These are phyloP conservation scores for Rhodotorula taiwanensis DNA, from an alignment of 768 basidiomycete genomes.

Conservation along the genomic window DNA sequence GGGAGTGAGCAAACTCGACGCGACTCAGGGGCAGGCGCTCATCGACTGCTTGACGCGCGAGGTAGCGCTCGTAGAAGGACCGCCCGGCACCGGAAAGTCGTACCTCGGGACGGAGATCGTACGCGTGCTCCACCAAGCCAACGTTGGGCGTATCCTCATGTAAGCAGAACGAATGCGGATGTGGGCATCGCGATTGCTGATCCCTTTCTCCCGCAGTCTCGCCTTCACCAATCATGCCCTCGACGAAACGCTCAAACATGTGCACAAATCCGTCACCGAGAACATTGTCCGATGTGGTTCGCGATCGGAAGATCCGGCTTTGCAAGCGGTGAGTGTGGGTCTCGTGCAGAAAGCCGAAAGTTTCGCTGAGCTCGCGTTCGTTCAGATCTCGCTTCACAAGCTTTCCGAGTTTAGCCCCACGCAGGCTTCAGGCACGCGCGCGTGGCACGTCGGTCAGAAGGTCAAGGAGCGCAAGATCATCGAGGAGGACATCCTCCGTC, in stretches of 20 bases:
- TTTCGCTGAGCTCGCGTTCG: too few species aligned
- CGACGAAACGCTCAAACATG: conserved; percentile 61
- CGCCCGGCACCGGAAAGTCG: conserved; percentile 73
- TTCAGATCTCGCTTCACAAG: too few species aligned
- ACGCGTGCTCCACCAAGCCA: conserved; percentile 56
- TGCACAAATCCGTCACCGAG: conserved; percentile 61
- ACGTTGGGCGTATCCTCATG: conserved; percentile 51
- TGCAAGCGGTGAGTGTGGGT: too few species aligned
- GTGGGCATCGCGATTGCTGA: too few species aligned
- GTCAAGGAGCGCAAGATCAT: conserved; percentile 40
- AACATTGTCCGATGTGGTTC: conserved; percentile 64
- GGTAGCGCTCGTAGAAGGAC: conserved; percentile 65
- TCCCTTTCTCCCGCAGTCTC: too few species aligned
- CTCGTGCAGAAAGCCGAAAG: too few species aligned
- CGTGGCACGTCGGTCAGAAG: too few species aligned
- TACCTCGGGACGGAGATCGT: conserved; percentile 54
- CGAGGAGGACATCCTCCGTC: conserved; percentile 42
- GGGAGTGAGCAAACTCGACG: conserved; percentile 55
- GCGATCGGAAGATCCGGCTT: conserved; percentile 32
- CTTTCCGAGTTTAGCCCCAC: too few species aligned
- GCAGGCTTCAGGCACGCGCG: too few species aligned
- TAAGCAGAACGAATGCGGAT: too few species aligned
- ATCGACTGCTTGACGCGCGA: conserved; percentile 58
- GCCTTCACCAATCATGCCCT: conserved; percentile 74
- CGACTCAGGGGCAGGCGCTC: conserved; percentile 65